Conservation (phyloP, 306 rosid species). For the Amphicarpaea edgeworthii region DNA sequence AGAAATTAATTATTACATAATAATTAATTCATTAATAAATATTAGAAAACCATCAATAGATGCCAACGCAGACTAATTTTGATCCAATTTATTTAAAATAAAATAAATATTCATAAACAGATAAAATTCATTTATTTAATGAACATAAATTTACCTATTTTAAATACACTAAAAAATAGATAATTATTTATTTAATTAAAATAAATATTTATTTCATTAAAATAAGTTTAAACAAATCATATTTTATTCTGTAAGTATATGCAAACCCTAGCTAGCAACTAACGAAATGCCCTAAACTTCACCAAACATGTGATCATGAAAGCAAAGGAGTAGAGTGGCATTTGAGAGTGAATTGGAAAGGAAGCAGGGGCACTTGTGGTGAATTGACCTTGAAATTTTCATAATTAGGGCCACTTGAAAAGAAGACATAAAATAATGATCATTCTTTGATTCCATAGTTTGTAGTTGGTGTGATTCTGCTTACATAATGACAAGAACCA, state of each 20-base stretch:
- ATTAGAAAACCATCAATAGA: neutral
- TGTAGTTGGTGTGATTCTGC: conserved; percentile 62
- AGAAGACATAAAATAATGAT: conserved; percentile 49
- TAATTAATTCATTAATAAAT: neutral
- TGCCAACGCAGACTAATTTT: too few species aligned
- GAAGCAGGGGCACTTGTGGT: conserved; percentile 44
- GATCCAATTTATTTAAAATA: too few species aligned
- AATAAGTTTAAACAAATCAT: too few species aligned
- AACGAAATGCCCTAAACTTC: conserved; percentile 16
- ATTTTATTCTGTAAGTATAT: too few species aligned
- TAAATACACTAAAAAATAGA: too few species aligned
- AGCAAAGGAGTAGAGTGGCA: conserved; percentile 42
- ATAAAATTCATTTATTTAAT: too few species aligned
- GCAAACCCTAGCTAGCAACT: conserved; percentile 29
- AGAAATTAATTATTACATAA: too few species aligned
- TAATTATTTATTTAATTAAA: too few species aligned
- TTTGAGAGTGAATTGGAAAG: conserved; percentile 45
- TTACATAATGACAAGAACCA: conserved; percentile 57
- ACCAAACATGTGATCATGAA: conserved; percentile 7
- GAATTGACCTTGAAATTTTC: conserved; percentile 45
- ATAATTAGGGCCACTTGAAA: conserved; percentile 52
- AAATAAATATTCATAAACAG: too few species aligned
- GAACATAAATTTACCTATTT: too few species aligned
- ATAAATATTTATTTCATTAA: too few species aligned
- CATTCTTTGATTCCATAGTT: conserved; percentile 53